Conservation (phyloP, 2,329 filamentous ascomycete genomes). For the Penicillium polonicum region DNA sequence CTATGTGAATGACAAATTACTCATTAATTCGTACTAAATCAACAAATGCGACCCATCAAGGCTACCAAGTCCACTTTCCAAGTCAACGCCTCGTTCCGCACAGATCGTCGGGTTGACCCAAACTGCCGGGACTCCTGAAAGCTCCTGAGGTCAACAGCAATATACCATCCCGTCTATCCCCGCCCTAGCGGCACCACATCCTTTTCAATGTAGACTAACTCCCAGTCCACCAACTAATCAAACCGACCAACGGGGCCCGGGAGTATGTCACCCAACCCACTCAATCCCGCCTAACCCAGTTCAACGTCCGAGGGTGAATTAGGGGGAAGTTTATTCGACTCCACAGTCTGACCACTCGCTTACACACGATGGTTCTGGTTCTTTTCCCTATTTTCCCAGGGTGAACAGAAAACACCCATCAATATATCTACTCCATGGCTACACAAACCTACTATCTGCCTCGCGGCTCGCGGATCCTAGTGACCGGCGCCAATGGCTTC, state of each 20-base stretch:
- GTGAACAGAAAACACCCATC: neutral
- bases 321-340: neutral
- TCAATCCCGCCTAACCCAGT: neutral
- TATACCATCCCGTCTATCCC: neutral
- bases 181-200: neutral
- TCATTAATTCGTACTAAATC: neutral
- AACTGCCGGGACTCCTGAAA: neutral
- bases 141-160: neutral
- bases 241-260: neutral
- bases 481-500: conserved; percentile 49
- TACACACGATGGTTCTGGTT: neutral
- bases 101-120: neutral
- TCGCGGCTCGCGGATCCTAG: conserved; percentile 33
- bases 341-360: conserved; percentile 1
- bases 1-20: neutral
- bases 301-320: neutral
- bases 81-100: neutral
- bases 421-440: neutral
- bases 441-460: conserved; percentile 8
- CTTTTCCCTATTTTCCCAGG: neutral
- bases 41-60: neutral
- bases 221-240: neutral
- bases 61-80: neutral
- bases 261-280: neutral
- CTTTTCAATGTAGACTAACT: neutral